Evolutionary conservation across 176 grass and related monocot species (phyloP).

Genomic region (bread wheat (Triticum aestivum)): DNA sequence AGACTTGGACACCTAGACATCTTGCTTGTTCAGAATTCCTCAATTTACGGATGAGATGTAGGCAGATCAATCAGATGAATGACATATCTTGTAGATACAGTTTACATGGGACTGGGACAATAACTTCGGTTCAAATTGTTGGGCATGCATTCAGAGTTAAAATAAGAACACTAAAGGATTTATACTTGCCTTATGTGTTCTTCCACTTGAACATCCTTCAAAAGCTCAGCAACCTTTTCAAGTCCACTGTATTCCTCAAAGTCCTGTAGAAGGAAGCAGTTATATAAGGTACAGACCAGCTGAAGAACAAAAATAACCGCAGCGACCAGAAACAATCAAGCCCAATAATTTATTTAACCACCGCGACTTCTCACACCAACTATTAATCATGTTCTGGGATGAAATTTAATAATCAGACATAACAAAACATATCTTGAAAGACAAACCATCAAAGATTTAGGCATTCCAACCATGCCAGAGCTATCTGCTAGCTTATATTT

Average conservation of each 20-base stretch:
- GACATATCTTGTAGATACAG: conserved; percentile 1
- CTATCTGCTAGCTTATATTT: conserved; percentile 9
- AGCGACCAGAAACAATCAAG: neutral
- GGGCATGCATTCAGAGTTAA: neutral
- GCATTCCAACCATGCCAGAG: conserved; percentile 16
- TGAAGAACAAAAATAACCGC: neutral
- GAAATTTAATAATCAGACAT: neutral
- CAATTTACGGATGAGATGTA: neutral
- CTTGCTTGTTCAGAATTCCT: neutral
- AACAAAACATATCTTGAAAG: conserved; percentile 18
- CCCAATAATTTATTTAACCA: neutral
- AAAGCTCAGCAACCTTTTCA: conserved; percentile 88
- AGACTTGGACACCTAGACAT: neutral
- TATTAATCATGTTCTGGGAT: conserved; percentile 16
- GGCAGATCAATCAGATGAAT: neutral
- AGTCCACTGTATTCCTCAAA: conserved; percentile 81
- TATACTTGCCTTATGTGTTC: conserved; percentile 76
- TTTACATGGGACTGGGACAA: conserved; percentile 1
- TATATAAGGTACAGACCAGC: neutral
- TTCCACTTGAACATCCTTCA: conserved; percentile 87
- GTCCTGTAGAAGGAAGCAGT: conserved; percentile 49
- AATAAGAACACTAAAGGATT: conserved; percentile 6
- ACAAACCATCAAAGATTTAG: conserved; percentile 2
- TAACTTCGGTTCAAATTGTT: neutral
- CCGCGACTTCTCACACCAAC: neutral